Evolutionary conservation across 768 basidiomycete species (phyloP), one percentile per base, ranked within the genome.

Genomic region (Panaeolus cyanescens): DNA sequence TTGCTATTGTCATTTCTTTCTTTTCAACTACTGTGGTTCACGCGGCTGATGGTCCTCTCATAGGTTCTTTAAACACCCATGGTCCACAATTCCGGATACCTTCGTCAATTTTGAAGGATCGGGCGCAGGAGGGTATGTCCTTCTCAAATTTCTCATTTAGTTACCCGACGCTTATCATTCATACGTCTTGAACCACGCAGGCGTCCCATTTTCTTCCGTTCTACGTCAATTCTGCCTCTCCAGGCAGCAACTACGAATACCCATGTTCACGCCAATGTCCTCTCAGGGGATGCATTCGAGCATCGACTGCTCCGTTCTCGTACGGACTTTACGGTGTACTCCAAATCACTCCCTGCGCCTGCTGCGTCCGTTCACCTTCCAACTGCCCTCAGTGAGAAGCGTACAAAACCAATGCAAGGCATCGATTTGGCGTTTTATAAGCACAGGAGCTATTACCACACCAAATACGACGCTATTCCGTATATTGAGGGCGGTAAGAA

Each of bases 41-140:
- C 30, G 17, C 36, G 19, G 13, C n/a, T 58, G 31, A 25, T 5
- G 13, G 25, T 20, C 25, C 60, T 32, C 17, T 54, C 54, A 32
- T 63, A 88, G 87, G 15, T 89, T 88, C 64, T 63, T 90, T 58
- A 75, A 82, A 60, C 90, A 92, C 62, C 85, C 88, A 1, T 92
- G 89, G 90, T 80, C 85, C 0, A 83, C 80, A 20, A 72, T 86
- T 31, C 79, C 83, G 0, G 78, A 83, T 30, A 79, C 80, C 1
- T 92, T 92, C 71, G 73, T 92, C 32, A 92, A 92, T 64, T 76
- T 92, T 7, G 91, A 92, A 71, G 90, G 91, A 15, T 88, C 90
- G 2, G 83, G 84, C 6, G 79, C 85, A 2, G 91, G 89, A 65
- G 88, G 91, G 89, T 89, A 65, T 32, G 80, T 66, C 54, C 31